Evolutionary conservation across 768 basidiomycete genomes (phyloP), one percentile per base, ranked within the genome.

Genomic region (Leucocoprinus sp.): DNA sequence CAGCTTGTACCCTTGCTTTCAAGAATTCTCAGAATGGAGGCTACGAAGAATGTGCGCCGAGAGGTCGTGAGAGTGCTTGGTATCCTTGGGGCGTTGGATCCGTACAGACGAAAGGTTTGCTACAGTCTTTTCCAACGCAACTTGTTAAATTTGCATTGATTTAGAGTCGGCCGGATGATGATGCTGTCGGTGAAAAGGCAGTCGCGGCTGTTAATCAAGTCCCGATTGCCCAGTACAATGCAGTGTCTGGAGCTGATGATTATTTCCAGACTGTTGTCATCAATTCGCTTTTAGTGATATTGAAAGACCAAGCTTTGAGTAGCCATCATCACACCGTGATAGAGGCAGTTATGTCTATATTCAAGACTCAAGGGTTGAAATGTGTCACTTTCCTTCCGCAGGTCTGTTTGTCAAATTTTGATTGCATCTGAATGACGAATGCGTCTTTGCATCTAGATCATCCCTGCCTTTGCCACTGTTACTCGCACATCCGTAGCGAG

Each of bases 191-290:
- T 40, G 83, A 85, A 55, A 79, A 77, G 1, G 67, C 75, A 2
- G 65, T 78, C 37, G 70, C 76, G 15, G 73, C 77, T 33, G 77
- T 80, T 29, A 82, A 76, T 51, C 81, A 84, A 52, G 83, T 88
- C 26, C 76, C 83, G 8, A 67, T 81, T 37, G 76, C 73, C 37
- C 82, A 79, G 54, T 74, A 79, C 14, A 72, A 71, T 5, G 70
- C 78, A 3, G 67, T 70, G 22, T 71, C 81, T 14, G 73, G 79
- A 15, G 82, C 90, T 4, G 96, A 98, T 52, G 95, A 97, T 59
- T 98, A 93, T 64, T 99, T 93, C 65, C 96, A 98, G 60, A 91
- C 90, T 5, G 91, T 93, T 5, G 93, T 93, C 28, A 89, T 99
- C 59, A 85, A 80, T 21, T 77, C 92, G 0, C 74, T 99, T 8